Conservation (phyloP, 192 early-diverging fungal genomes). For the Backusella westeae region DNA sequence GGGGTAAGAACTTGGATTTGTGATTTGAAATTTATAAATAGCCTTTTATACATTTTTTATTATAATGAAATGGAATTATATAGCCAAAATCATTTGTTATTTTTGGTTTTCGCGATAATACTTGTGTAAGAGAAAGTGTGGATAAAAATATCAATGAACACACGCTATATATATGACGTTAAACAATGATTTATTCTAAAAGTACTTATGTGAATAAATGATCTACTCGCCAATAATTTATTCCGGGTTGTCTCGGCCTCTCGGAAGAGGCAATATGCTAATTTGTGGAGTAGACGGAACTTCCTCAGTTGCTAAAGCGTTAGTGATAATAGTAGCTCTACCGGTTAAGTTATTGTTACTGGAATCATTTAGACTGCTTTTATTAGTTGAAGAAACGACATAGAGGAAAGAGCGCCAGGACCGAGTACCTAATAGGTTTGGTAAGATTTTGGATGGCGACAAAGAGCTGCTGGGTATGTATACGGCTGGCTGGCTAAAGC, state of each 20-base stretch:
- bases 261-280: not conserved
- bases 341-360: no score
- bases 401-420: constrained; percentile 27
- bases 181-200: not conserved
- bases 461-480: constrained; percentile 68
- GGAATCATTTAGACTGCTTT: no score
- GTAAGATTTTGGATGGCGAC: constrained; percentile 43
- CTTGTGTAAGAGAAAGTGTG: not conserved
- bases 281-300: not conserved
- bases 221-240: not conserved
- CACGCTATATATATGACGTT: not conserved
- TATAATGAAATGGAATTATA: not conserved
- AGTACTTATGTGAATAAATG: not conserved
- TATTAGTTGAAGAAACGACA: no score
- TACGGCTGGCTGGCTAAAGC: constrained; percentile 91
- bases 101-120: not conserved
- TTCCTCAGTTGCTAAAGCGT: no score
- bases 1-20: not conserved
- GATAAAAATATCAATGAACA: not conserved
- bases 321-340: no score
- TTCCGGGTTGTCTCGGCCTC: not conserved
- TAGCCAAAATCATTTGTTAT: not conserved
- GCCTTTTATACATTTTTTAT: not conserved
- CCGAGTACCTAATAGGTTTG: constrained; percentile 78
- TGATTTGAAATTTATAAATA: not conserved